Evolutionary conservation across 164 flowering plant genomes (phyloP), one percentile per base, ranked within the genome.

Genomic region (Stephania yunnanensis): DNA sequence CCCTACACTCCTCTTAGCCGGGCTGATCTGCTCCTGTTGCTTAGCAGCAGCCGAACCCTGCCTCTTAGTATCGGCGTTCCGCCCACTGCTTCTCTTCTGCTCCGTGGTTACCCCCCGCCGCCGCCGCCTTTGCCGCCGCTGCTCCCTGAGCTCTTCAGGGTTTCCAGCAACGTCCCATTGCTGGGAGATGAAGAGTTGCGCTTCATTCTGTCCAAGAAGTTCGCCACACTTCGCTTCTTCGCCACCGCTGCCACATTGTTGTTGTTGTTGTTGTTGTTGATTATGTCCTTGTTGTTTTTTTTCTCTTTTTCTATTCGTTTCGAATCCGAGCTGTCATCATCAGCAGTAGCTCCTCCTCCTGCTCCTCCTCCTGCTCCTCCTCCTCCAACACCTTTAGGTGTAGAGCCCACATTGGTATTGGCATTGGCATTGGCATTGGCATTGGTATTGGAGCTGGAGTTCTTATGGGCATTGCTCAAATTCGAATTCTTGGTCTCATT

Each of bases 171-270:
- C 1, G 71, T 55, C 36, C 80, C 80, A 1, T 78, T 83, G 17
- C 58, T 69, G 25, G 82, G 48, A 2, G 90, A 83, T 17, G 63
- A 71, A 3, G 90, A 81, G 55, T 83, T 86, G 63, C 82, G 82
- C 80, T 92, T 94, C 73, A 94, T 86, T 72, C 93, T 84, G 68
- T 87, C 90, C 82, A 94, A 83, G 86, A 92, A 92, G 78, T 86
- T 85, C 0, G 91, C 92, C 6, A 89, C 96, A 15, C 93, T 85
- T 45, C 85, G 77, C 81, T 90, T 91, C 81, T 90, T 94, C 13
- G 83, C 81, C 36, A 79, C 61, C 8, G 80, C 64, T 0, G 75
- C 12, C 5, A 55, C 48, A 48, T 78, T 75, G 5, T 44, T 30
- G 12, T 75, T 76, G 75, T 82, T 80, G 69, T 68, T 46, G 6